Conservation (phyloP, 108 stramenopile species). For the Cylindrotheca closterium region DNA sequence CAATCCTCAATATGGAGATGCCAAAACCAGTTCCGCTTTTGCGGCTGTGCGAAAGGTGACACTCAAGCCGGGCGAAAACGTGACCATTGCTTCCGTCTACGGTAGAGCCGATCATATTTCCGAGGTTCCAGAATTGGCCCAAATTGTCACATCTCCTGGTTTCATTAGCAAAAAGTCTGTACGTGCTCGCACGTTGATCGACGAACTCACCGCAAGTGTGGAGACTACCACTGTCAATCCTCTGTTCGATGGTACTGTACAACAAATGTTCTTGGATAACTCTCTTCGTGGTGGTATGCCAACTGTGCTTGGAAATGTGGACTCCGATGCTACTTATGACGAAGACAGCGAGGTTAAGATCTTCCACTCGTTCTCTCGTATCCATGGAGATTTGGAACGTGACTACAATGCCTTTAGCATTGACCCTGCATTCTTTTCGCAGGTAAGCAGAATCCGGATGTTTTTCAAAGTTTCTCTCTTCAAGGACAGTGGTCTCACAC, state of each 20-base stretch:
- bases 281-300: conserved; percentile 95
- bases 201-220: conserved; percentile 83
- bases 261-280: conserved; percentile 95
- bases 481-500: background rate
- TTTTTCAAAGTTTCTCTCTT: too few relatives aligned
- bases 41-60: conserved; percentile 72
- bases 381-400: conserved; percentile 97
- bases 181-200: conserved; percentile 74
- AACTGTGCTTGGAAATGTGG: conserved; percentile 82
- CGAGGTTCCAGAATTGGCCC: conserved; percentile 65
- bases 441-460: conserved; percentile 22
- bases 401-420: conserved; percentile 96
- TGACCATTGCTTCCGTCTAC: conserved; percentile 85
- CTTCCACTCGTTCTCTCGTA: conserved; percentile 91
- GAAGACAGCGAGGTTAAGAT: conserved; percentile 85
- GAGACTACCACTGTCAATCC: conserved; percentile 85
- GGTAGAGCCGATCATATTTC: conserved; percentile 77
- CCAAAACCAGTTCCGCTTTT: conserved; percentile 93
- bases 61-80: conserved; percentile 68
- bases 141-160: conserved; percentile 56
- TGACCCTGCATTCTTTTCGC: conserved; percentile 87
- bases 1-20: conserved; percentile 80
- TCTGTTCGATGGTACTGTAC: conserved; percentile 89
- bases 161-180: conserved; percentile 70
- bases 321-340: conserved; percentile 65